Conservation (phyloP, 768 basidiomycete species). For the Sporobolomyces phaffii region DNA sequence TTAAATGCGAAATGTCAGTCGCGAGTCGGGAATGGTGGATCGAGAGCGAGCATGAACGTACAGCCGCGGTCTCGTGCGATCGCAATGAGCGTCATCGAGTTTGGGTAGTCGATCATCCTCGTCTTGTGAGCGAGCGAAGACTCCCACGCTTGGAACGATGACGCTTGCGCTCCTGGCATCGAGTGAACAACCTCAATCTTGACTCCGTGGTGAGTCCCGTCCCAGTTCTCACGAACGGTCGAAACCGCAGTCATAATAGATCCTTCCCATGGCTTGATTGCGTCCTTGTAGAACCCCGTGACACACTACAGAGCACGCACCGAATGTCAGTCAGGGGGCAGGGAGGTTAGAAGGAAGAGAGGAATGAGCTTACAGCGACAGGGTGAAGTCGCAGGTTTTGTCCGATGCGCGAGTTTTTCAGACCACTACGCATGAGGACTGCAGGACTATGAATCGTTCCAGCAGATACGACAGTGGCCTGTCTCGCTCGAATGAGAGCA, state of each 20-base stretch:
- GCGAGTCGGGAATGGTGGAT: no score
- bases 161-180: slow-evolving; percentile 30
- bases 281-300: slow-evolving; percentile 39
- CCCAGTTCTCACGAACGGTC: slow-evolving; percentile 39
- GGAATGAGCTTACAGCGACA: not conserved
- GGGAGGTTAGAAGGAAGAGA: not conserved
- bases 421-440: slow-evolving; percentile 40
- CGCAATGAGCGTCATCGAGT: slow-evolving; percentile 39
- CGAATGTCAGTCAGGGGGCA: not conserved
- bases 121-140: slow-evolving; percentile 32
- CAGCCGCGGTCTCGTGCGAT: slow-evolving; percentile 41
- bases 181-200: slow-evolving; percentile 42
- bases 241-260: slow-evolving; percentile 44
- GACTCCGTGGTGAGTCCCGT: slow-evolving; percentile 41
- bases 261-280: slow-evolving; percentile 43
- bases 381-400: slow-evolving; percentile 44
- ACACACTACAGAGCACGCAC: slow-evolving; percentile 12
- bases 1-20: not conserved
- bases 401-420: slow-evolving; percentile 43
- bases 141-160: slow-evolving; percentile 26
- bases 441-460: slow-evolving; percentile 43
- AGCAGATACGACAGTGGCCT: slow-evolving; percentile 41
- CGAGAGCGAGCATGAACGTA: not conserved
- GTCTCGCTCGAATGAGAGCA: slow-evolving; percentile 22
- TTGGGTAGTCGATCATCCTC: slow-evolving; percentile 30